Base-by-base conservation (phyloP, 371 early-diverging fungal genomes). In the Spraguea lophii region DNA sequence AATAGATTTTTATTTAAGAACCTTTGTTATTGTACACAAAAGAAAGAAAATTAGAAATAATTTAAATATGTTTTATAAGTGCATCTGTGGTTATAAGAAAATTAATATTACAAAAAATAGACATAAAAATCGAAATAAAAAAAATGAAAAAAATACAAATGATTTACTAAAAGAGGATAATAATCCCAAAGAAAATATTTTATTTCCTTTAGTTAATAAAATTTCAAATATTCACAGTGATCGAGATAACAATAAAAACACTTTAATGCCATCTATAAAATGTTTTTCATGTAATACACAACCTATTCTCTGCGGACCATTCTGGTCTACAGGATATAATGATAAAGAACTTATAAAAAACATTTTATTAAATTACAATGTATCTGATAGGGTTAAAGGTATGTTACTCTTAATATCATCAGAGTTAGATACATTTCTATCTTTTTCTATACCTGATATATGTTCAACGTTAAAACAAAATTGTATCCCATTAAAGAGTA, bases 1-100 rank as follows among this genome's bases (percentile, higher is more conserved):
- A 62, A 88, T 97, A 40, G 99, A 99, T 74, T 99, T 89, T 64
- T 99, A 97, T 69, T 76, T 95, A 22, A 77, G 99, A 39, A 78
- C 97, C 7, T 95, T 99, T 76, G 85, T 95, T 10, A 78, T 81
- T n/a, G 87, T 99, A 1, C 70, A 74, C 49, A 75, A 77, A 20
- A 81, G 78, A n/a, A 76, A 90, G 0, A 30, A 30, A 30, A 30
- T 30, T 7, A 7, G 7, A 7, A 30, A 30, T 7, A 12, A 4
- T 30, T 12, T 30, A 7, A 30, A 4, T 7, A 12, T 30, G 4
- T n/a, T n/a, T n/a, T n/a, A n/a, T n/a, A 22, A 17, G 16, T 39
- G 49, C 36, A 51, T 65, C 27, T 9, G 42, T 26, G 61, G 61
- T 17, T 61, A 89, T 63, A 76, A 73, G 12, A 62, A 76, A 59